These are phyloP conservation scores for Yarrowia sp. DNA, from an alignment of 805 yeast genomes.

Conservation along the genomic window DNA sequence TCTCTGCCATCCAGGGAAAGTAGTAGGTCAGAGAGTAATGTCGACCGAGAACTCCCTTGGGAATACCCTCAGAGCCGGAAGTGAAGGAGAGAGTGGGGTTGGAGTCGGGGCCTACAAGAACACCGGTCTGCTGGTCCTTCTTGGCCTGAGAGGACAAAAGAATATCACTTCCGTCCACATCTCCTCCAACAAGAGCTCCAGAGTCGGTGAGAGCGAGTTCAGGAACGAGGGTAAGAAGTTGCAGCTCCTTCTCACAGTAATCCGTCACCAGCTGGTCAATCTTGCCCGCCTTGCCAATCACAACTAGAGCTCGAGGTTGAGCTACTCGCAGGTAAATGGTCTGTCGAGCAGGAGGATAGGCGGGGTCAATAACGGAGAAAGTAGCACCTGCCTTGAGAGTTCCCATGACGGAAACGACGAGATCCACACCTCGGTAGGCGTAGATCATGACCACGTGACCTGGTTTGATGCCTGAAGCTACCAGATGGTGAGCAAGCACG, in stretches of 20 bases:
- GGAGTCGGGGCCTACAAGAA: constrained; percentile 93
- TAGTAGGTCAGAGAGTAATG: constrained; percentile 95
- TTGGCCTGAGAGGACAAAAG: constrained; percentile 48
- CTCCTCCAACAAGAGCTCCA: constrained; percentile 62
- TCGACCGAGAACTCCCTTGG: constrained; percentile 98
- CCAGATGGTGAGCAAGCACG: constrained; percentile 84
- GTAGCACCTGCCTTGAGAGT: constrained; percentile 98
- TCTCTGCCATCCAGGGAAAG: constrained; percentile 97
- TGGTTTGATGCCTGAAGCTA: constrained; percentile 71
- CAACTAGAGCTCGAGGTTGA: constrained; percentile 85
- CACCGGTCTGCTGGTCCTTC: constrained; percentile 70
- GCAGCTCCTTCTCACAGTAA: constrained; percentile 69
- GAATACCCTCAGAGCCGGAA: constrained; percentile 96
- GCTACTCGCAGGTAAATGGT: constrained; percentile 91
- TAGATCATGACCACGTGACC: constrained; percentile 98
- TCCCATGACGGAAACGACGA: constrained; percentile 96
- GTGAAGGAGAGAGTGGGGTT: constrained; percentile 97
- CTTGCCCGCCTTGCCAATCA: constrained; percentile 84
- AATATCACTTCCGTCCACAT: constrained; percentile 45
- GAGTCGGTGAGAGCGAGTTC: constrained; percentile 73
- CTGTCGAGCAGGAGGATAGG: constrained; percentile 98
- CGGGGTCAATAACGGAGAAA: constrained; percentile 97
- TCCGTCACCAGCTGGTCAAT: constrained; percentile 75
- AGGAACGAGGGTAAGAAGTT: constrained; percentile 70
- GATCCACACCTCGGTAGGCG: constrained; percentile 95